These are phyloP conservation scores for Ceratocystis harringtonii DNA, from an alignment of 2,329 filamentous ascomycete species.

Conservation along the genomic window DNA sequence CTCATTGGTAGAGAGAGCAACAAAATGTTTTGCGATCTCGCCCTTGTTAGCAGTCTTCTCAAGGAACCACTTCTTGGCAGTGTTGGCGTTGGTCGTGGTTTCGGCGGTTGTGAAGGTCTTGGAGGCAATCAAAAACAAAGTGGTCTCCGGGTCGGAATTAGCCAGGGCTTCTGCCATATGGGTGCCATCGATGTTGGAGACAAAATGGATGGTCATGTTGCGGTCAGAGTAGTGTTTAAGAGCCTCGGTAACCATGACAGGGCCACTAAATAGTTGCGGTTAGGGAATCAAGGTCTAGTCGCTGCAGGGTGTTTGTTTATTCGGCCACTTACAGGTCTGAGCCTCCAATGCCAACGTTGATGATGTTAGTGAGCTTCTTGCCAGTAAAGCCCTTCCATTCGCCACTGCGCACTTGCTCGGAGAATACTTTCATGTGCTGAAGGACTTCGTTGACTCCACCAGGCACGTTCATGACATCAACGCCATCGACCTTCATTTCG, in stretches of 20 bases:
- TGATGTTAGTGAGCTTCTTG: conserved; percentile 89
- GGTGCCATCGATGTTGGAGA: conserved; percentile 98
- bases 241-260: conserved; percentile 97
- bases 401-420: conserved; percentile 82
- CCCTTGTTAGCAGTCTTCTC: conserved; percentile 60
- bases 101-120: conserved; percentile 99
- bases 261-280: conserved; percentile 45
- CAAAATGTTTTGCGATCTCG: conserved; percentile 96
- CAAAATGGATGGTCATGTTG: conserved; percentile 84
- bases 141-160: conserved; percentile 85
- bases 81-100: conserved; percentile 93
- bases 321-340: conserved; percentile 73
- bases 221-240: conserved; percentile 85
- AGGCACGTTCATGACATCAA: conserved; percentile 80
- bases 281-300: conserved; percentile 18
- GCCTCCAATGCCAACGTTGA: conserved; percentile 97
- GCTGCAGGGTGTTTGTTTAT: conserved; percentile 23
- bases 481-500: conserved; percentile 70
- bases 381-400: conserved; percentile 95
- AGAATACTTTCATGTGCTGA: conserved; percentile 97
- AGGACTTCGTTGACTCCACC: conserved; percentile 83
- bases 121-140: conserved; percentile 95
- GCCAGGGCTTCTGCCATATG: conserved; percentile 90
- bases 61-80: conserved; percentile 93
- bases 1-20: conserved; percentile 93